Conservation (phyloP, 164 flowering plant genomes). For the Sextonia rubra region DNA sequence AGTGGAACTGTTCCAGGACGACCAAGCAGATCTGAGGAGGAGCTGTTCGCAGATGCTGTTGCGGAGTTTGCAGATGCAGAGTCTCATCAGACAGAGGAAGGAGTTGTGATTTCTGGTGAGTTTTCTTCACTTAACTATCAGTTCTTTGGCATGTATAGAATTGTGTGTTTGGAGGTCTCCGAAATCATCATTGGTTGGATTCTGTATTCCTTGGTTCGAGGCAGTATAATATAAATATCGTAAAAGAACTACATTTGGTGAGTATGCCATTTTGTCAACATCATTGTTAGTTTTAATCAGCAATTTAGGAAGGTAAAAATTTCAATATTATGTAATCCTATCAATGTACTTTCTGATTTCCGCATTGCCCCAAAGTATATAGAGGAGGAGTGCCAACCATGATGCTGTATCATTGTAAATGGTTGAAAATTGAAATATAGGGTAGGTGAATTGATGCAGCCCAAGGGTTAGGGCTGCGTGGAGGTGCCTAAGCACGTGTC, state of each 20-base stretch:
- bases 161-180: not conserved
- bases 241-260: not conserved
- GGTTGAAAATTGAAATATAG: no score
- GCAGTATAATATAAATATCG: no score
- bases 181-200: not conserved
- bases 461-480: no score
- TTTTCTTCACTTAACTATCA: not conserved
- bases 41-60: slow-evolving; percentile 62
- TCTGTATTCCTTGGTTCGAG: not conserved
- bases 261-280: not conserved
- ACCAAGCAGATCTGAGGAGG: slow-evolving; percentile 50
- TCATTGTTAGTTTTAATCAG: no score
- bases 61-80: slow-evolving; percentile 48
- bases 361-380: not conserved
- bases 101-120: not conserved
- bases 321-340: not conserved
- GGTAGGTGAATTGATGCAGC: no score
- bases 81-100: slow-evolving; percentile 3
- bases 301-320: not conserved
- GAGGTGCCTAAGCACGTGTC: no score
- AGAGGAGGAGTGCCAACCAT: no score
- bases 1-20: slow-evolving; percentile 10
- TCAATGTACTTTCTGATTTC: not conserved
- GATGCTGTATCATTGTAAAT: no score
- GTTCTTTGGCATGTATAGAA: not conserved